Conservation (phyloP, 192 early-diverging fungal species). For the Coemansia sp. region DNA sequence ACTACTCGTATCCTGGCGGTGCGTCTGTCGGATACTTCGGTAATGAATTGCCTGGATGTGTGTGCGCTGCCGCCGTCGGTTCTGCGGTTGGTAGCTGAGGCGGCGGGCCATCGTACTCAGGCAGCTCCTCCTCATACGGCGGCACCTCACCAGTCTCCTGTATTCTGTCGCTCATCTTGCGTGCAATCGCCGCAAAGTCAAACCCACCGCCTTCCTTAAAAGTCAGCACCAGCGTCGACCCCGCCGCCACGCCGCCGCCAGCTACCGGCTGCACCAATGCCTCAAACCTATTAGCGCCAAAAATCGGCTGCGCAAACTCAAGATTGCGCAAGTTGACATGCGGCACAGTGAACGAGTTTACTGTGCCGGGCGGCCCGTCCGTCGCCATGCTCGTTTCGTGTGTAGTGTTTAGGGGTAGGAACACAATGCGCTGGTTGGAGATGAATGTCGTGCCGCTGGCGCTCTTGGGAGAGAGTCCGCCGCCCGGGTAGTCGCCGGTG, state of each 20-base stretch:
- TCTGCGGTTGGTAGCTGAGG: neutral
- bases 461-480: slow-evolving; percentile 11
- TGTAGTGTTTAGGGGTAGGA: slow-evolving; percentile 24
- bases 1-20: slow-evolving; percentile 40
- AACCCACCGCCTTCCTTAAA: slow-evolving; percentile 51
- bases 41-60: neutral
- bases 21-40: slow-evolving; percentile 33
- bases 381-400: slow-evolving; percentile 21
- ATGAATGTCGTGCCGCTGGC: slow-evolving; percentile 42
- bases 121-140: slow-evolving; percentile 39
- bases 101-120: slow-evolving; percentile 32
- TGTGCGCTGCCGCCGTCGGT: neutral
- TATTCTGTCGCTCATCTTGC: slow-evolving; percentile 36
- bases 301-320: slow-evolving; percentile 37
- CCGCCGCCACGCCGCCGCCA: slow-evolving; percentile 14
- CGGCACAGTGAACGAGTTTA: slow-evolving; percentile 42
- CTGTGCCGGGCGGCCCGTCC: neutral
- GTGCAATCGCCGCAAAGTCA: slow-evolving; percentile 40
- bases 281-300: slow-evolving; percentile 43
- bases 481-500: slow-evolving; percentile 31
- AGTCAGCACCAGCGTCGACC: slow-evolving; percentile 19
- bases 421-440: slow-evolving; percentile 49
- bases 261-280: slow-evolving; percentile 17
- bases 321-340: slow-evolving; percentile 24
- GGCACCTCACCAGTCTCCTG: slow-evolving; percentile 36